These are phyloP conservation scores for Gelatoporia subvermispora DNA, from an alignment of 768 basidiomycete species.

Conservation along the genomic window DNA sequence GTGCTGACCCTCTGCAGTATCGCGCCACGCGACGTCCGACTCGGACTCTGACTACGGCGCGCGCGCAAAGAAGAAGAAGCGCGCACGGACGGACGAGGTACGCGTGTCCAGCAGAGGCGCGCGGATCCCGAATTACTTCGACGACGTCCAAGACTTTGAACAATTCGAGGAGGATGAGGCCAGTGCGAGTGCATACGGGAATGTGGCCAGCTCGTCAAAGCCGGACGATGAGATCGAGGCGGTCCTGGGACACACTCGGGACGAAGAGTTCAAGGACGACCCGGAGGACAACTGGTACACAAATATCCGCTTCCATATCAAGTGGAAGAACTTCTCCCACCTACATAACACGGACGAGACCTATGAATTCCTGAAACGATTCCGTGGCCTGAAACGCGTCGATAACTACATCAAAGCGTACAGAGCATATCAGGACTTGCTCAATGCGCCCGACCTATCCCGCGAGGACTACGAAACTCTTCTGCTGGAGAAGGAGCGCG, in stretches of 20 bases:
- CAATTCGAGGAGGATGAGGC: conserved; percentile 68
- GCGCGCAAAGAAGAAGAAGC: conserved; percentile 69
- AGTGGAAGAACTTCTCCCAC: conserved; percentile 98
- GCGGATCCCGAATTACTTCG: conserved; percentile 81
- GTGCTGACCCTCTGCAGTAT: conserved; percentile 23
- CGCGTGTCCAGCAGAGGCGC: conserved; percentile 73
- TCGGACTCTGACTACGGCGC: conserved; percentile 87
- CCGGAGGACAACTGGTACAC: conserved; percentile 79
- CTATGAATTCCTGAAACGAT: conserved; percentile 92
- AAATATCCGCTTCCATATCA: conserved; percentile 96
- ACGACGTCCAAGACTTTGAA: conserved; percentile 61
- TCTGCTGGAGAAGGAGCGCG: conserved; percentile 84
- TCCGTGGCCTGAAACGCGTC: conserved; percentile 93
- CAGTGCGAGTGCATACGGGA: conserved; percentile 8
- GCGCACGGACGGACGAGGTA: conserved; percentile 58
- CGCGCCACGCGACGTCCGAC: conserved; percentile 61
- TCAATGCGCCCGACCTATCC: conserved; percentile 60
- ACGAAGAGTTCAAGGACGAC: conserved; percentile 76
- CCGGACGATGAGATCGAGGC: conserved; percentile 90
- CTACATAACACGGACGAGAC: conserved; percentile 99
- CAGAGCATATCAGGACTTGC: conserved; percentile 64
- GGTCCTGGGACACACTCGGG: conserved; percentile 81
- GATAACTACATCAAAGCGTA: conserved; percentile 98
- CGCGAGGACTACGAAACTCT: conserved; percentile 89
- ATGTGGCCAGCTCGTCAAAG: conserved; percentile 17